These are phyloP conservation scores for Macrophomina tecta DNA, from an alignment of 2,329 filamentous ascomycete genomes.

Conservation along the genomic window DNA sequence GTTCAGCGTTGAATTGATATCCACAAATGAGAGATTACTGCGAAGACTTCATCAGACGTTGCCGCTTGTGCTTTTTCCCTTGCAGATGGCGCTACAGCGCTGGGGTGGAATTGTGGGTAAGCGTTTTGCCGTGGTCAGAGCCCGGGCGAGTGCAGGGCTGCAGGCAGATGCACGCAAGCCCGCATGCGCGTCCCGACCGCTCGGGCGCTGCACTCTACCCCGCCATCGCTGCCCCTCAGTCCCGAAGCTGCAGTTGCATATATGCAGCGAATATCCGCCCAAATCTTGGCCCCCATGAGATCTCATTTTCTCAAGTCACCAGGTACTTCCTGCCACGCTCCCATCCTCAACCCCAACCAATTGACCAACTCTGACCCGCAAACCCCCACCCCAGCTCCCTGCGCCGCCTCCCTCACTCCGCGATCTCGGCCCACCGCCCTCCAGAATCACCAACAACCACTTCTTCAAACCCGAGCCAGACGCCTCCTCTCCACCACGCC, in stretches of 20 bases:
- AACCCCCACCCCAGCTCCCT: not conserved
- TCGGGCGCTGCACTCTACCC: conserved; percentile 8
- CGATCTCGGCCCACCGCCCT: not conserved
- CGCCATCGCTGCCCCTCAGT: conserved; percentile 17
- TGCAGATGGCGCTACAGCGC: not conserved
- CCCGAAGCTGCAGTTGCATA: not conserved
- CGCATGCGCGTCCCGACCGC: not conserved
- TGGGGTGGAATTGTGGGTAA: not conserved
- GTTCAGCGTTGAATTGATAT: conserved; percentile 20
- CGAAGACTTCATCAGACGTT: not conserved
- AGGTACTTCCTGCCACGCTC: conserved; percentile 1
- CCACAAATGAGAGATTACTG: not conserved
- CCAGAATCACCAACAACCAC: not conserved
- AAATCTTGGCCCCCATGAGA: conserved; percentile 5
- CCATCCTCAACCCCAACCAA: not conserved
- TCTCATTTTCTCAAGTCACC: not conserved
- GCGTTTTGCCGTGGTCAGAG: conserved; percentile 11
- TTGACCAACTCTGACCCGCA: not conserved
- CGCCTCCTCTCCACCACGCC: conserved; percentile 28
- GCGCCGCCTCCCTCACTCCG: not conserved
- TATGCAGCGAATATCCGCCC: not conserved
- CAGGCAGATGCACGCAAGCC: conserved; percentile 1
- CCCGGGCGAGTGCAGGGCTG: not conserved
- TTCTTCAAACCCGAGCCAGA: not conserved
- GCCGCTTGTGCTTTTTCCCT: too few species aligned